Base-by-base conservation (phyloP, 306 rosid species). In the Hippophae rhamnoides region DNA sequence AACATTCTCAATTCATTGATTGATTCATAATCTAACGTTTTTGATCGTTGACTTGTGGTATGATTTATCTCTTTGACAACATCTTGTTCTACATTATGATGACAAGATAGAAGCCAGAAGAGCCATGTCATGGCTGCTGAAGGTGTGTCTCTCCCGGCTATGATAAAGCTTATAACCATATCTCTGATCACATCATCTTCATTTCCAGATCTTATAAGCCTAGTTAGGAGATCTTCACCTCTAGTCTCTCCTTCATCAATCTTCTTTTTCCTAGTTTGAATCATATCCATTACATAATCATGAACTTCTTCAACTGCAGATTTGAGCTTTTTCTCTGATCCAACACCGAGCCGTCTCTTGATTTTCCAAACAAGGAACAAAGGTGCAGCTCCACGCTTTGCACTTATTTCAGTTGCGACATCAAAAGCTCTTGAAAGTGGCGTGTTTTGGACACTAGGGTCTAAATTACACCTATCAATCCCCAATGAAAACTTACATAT, bases 121-220 rank as follows among this genome's bases (percentile, higher is more conserved):
- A 92, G 78, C 98, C 96, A 87, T 60, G 96, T 92, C 84, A 92
- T 72, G 2, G 96, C 96, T 2, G 96, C 84, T 11, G 96, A 85
- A 27, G 96, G 85, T 0, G 96, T 90, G 85, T 92, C 98, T 65
- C 81, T 78, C 63, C 98, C 98, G 7, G 96, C 98, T 87, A 92
- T 65, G 53, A 92, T 80, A 69, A 92, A 92, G 63, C 83, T 92
- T 72, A 87, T 87, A 57, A 77, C 67, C 87, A 83, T 87, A 65
- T 92, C 98, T 44, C 94, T 79, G 1, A 83, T 77, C 49, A 76
- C 79, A 44, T 68, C 86, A 5, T 84, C 86, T 1, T 79, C 79
- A 31, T 84, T 80, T 6, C 87, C 89, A 13, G 69, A 76, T 11
- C 9, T 41, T 43, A 79, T 68, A 42, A 86, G 73, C 78, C 95